Percentiles rank a stretch among this genome's conserved stretches.
These are phyloP conservation scores for Phytophthora vignae DNA, from an alignment of 352 stramenopile genomes.

Conservation along the genomic window DNA sequence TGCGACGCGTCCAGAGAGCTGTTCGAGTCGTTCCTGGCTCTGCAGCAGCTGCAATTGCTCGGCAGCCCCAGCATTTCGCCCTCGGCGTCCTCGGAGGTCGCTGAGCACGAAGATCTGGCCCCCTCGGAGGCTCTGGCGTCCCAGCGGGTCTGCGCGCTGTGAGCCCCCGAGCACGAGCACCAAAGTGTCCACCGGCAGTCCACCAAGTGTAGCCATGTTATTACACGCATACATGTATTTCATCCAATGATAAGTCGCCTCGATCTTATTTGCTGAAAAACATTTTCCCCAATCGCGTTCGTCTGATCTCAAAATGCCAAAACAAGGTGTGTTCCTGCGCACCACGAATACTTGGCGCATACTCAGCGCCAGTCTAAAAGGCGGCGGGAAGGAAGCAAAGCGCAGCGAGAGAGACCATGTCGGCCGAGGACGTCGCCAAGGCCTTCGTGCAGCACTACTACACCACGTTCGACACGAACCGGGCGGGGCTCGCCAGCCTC, in stretches of 20 bases:
- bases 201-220: constrained; percentile 29
- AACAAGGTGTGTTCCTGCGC: constrained; percentile 6
- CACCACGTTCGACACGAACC: constrained; percentile 87
- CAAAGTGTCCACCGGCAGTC: neutral
- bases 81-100: constrained; percentile 16
- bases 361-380: constrained; percentile 34
- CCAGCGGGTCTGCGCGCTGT: constrained; percentile 35
- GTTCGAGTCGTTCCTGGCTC: constrained; percentile 62
- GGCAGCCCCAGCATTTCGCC: constrained; percentile 34
- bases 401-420: constrained; percentile 57
- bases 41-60: constrained; percentile 36
- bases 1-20: constrained; percentile 55
- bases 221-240: constrained; percentile 18
- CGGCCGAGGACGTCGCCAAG: constrained; percentile 84
- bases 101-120: constrained; percentile 29
- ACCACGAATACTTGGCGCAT: constrained; percentile 9
- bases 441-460: constrained; percentile 92
- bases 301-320: neutral
- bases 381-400: constrained; percentile 20
- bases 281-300: constrained; percentile 41
- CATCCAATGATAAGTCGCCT: constrained; percentile 21
- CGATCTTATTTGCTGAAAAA: constrained; percentile 14
- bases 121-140: constrained; percentile 23
- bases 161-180: constrained; percentile 5
- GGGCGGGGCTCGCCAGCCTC: constrained; percentile 70